A percentile compares a stretch with the other conserved stretches of the same genome.
Conservation (phyloP, 371 early-diverging fungal species). For the Apophysomyces elegans region DNA sequence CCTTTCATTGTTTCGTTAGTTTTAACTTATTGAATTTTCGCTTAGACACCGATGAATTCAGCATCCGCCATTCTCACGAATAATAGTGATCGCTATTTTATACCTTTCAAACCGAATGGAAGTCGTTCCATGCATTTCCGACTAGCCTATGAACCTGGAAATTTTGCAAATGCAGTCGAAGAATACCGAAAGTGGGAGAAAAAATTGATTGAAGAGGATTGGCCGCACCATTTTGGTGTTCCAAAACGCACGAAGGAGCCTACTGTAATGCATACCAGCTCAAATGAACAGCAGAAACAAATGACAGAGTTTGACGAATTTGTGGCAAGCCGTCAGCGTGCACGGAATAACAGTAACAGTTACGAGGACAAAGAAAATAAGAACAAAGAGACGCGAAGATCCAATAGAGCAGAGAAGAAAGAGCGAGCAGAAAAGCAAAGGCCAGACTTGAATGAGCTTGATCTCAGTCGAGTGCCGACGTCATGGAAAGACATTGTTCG, state of each 20-base stretch:
- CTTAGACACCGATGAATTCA: constrained; percentile 82
- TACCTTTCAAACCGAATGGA: constrained; percentile 71
- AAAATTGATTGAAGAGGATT: constrained; percentile 68
- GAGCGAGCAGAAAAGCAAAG: constrained; percentile 9
- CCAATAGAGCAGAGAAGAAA: constrained; percentile 13
- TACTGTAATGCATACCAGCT: constrained; percentile 17
- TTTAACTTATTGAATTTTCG: neutral
- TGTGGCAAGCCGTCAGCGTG: constrained; percentile 28
- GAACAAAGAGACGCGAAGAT: constrained; percentile 7
- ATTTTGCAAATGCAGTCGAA: constrained; percentile 71
- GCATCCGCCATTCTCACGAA: constrained; percentile 81
- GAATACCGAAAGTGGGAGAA: constrained; percentile 79
- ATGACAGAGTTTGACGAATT: constrained; percentile 43
- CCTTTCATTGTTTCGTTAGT: neutral
- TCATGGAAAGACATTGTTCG: constrained; percentile 58
- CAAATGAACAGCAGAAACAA: constrained; percentile 13
- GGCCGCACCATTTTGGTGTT: constrained; percentile 79
- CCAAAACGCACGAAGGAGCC: constrained; percentile 27
- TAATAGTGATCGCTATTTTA: constrained; percentile 81
- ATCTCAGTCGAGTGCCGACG: constrained; percentile 32
- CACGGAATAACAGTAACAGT: neutral
- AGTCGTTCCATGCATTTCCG: constrained; percentile 72
- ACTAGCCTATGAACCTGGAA: constrained; percentile 77
- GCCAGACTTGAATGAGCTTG: constrained; percentile 25
- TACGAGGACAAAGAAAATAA: constrained; percentile 49